Evolutionary conservation across 176 grass and related monocot genomes (phyloP), one percentile per base, ranked within the genome.

Genomic region (Avena eriantha): DNA sequence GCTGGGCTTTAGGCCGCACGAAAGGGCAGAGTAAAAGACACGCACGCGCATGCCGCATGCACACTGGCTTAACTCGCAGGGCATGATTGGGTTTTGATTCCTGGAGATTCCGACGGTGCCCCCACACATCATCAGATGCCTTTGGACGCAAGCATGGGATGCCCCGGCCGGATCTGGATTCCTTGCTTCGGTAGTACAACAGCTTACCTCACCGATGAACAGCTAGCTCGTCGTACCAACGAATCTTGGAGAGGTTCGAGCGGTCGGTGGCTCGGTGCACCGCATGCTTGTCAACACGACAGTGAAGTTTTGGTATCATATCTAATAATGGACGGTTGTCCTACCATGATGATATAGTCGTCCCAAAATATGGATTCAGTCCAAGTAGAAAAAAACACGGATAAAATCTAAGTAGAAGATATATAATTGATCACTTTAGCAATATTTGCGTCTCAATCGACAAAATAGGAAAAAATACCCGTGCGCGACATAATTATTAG

Each of bases 121-220:
- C 61, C 84, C 39, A 73, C 29, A 15, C 22, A 47, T 23, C 10
- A 47, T 23, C 61, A 33, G 61, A 66, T 66, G 61, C 33, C 82
- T 88, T 85, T 88, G 54, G 71, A 88, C 23, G 23, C 82, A 82
- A 91, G 82, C 69, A 82, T 47, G 69, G 43, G 54, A 82, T 33
- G 26, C 33, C 54, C 50, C 48, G 12, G 6, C 57, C 66, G 46
- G 72, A 75, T 51, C 67, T 84, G 50, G 85, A 84, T 91, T 77
- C 70, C 60, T 91, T 85, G 85, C 77, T 46, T 71, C 16, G 18
- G 21, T 6, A 29, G 68, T 76, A 56, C 56, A 84, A 12, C 56
- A 76, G 22, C 43, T 26, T 83, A 70, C 41, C 66, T 74, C 72
- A 1, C 46, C n/a, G 36, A 15, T 35, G 4, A 8, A 72, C 48